Conservation (phyloP, 75 land plant genomes). For the Picea sitchensis region DNA sequence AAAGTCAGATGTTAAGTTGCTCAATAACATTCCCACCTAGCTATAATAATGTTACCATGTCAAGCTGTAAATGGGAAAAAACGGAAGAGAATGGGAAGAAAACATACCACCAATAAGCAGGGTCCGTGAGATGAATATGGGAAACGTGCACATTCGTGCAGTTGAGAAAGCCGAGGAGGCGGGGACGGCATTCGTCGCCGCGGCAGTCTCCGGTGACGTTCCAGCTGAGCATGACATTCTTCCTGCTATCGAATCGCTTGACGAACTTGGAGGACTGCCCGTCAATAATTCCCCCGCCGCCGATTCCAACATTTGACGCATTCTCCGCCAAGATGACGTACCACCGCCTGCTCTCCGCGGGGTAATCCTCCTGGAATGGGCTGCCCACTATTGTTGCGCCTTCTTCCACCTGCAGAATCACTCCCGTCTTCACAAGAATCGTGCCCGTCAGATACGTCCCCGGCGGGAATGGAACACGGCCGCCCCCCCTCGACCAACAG, state of each 20-base stretch:
- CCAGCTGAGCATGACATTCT: conserved; percentile 99
- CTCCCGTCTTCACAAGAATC: conserved; percentile 46
- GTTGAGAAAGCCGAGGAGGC: conserved; percentile 69
- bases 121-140: conserved; percentile 44
- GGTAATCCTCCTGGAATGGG: conserved; percentile 56
- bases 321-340: conserved; percentile 81
- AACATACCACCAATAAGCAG: conserved; percentile 94
- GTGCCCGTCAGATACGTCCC: conserved; percentile 78
- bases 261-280: conserved; percentile 80
- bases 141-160: conserved; percentile 58
- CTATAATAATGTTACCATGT: no score
- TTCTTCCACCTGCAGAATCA: conserved; percentile 39
- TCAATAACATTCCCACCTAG: no score
- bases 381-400: conserved; percentile 68
- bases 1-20: no score
- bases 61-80: neutral
- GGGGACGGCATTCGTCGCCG: conserved; percentile 93
- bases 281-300: conserved; percentile 69
- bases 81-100: neutral
- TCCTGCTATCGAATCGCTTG: conserved; percentile 35
- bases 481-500: conserved; percentile 37
- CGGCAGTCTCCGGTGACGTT: conserved; percentile 73
- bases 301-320: conserved; percentile 67
- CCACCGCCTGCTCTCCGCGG: conserved; percentile 48
- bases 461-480: conserved; percentile 46